Conservation (phyloP, 2,329 filamentous ascomycete species). For the Aspergillus sp. region DNA sequence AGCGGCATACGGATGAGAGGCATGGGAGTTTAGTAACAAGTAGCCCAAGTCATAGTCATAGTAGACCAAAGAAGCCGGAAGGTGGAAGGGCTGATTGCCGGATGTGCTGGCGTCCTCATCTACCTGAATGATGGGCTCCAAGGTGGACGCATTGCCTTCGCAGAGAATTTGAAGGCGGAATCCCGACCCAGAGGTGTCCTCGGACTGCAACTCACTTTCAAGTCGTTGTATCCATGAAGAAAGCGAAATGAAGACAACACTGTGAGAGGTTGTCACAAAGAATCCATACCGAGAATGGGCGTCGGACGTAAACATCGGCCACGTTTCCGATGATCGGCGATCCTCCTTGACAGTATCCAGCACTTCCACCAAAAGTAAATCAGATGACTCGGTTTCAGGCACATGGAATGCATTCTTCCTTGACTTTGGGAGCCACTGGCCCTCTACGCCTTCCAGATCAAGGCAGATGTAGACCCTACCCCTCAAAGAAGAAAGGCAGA, state of each 20-base stretch:
- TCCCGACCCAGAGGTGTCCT: slow-evolving; percentile 51
- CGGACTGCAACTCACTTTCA: slow-evolving; percentile 56
- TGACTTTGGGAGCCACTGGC: slow-evolving; percentile 59
- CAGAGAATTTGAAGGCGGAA: slow-evolving; percentile 59
- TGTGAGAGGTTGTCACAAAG: slow-evolving; percentile 56
- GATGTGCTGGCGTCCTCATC: slow-evolving; percentile 26
- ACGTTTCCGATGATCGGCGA: slow-evolving; percentile 31
- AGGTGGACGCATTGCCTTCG: slow-evolving; percentile 49
- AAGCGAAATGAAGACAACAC: slow-evolving; percentile 57
- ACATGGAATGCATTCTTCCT: slow-evolving; percentile 42
- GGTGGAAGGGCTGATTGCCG: slow-evolving; percentile 31
- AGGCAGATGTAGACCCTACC: slow-evolving; percentile 60
- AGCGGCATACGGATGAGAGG: slow-evolving; percentile 51
- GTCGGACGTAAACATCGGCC: slow-evolving; percentile 59
- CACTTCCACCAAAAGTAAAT: slow-evolving; percentile 46
- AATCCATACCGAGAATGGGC: slow-evolving; percentile 57
- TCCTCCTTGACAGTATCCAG: slow-evolving; percentile 40
- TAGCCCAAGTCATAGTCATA: slow-evolving; percentile 59
- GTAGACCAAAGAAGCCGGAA: slow-evolving; percentile 53
- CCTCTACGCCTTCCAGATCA: slow-evolving; percentile 62
- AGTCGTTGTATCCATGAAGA: slow-evolving; percentile 57
- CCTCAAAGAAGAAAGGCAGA: slow-evolving; percentile 58
- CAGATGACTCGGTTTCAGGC: slow-evolving; percentile 42
- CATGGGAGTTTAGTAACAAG: slow-evolving; percentile 53
- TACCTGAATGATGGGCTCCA: slow-evolving; percentile 50